Conservation (phyloP, 2,329 filamentous ascomycete genomes). For the Gnomoniopsis smithogilvyi region DNA sequence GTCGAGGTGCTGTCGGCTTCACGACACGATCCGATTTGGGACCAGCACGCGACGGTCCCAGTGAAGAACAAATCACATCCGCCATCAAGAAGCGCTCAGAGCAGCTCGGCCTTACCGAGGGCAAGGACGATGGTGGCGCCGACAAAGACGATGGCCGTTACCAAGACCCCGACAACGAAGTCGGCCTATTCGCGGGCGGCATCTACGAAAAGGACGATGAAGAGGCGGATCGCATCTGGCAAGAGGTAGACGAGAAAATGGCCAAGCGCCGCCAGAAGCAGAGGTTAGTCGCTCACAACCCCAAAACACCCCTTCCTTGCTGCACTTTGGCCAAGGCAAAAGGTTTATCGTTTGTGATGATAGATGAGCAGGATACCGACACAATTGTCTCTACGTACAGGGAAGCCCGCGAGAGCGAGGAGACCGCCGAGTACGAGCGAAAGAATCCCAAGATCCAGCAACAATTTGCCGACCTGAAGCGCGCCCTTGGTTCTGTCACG, state of each 20-base stretch:
- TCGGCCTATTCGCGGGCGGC: conserved; percentile 90
- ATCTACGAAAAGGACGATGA: conserved; percentile 98
- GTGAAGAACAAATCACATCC: conserved; percentile 97
- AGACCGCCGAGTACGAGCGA: conserved; percentile 91
- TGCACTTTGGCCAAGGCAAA: conserved; percentile 26
- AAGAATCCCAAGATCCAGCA: conserved; percentile 98
- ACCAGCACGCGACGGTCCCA: conserved; percentile 90
- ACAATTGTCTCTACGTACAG: conserved; percentile 61
- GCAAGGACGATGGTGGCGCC: conserved; percentile 61
- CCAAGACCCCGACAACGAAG: conserved; percentile 96
- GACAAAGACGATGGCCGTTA: conserved; percentile 73
- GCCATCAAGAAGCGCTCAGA: conserved; percentile 91
- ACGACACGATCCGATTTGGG: conserved; percentile 96
- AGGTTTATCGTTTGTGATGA: conserved; percentile 66
- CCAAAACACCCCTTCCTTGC: conserved; percentile 18
- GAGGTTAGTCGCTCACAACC: conserved; percentile 63
- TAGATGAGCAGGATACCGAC: conserved; percentile 78
- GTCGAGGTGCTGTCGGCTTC: conserved; percentile 96
- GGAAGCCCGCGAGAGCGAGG: conserved; percentile 89
- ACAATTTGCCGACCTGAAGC: conserved; percentile 94
- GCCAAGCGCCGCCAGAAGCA: conserved; percentile 79
- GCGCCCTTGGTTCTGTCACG: conserved; percentile 80
- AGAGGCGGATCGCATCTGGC: conserved; percentile 94
- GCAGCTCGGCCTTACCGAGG: conserved; percentile 61
- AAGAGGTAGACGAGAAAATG: conserved; percentile 96